Evolutionary conservation across 805 yeast species (phyloP), one percentile per base, ranked within the genome.

Genomic region (Saccharomycopsis sp.): DNA sequence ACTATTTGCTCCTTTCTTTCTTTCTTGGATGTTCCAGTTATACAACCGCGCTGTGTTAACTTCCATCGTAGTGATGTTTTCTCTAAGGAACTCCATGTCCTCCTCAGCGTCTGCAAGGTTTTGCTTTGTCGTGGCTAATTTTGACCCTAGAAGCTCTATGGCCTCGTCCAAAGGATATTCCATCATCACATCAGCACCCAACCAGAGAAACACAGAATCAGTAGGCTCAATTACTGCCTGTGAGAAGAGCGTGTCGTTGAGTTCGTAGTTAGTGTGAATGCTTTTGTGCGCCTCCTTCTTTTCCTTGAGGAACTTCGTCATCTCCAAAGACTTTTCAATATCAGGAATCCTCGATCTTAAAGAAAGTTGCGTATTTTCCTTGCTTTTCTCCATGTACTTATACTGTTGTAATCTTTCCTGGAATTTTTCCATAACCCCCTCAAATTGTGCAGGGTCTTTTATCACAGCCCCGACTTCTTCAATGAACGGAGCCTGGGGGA

Each of bases 111-210:
- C 75, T 23, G 73, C 69, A 64, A 83, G 78, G 63, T 81, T 86
- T 47, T 78, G 74, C 64, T 80, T 74, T 15, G 96, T 91, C 38
- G 81, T 80, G 14, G 70, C 70, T 61, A 92, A 78, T 69, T 93
- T 83, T 44, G 78, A 77, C 12, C 75, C 67, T 58, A 94, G 74
- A 64, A 94, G 76, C 41, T 77, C 85, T 53, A 84, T 79, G 1
- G 99, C 99, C 70, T 94, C 99, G 44, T 81, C 87, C 24, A 90
- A 75, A 14, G 97, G 92, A 68, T 93, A 94, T 69, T 94, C 98
- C 68, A 94, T 77, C 98, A 94, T 93, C 7, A 93, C 92, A 65
- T 91, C 96, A 0, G 99, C 99, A 9, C 99, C 99, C n/a, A 94
- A 78, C 99, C 99, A 94, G 53, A 94, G 76, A 63, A 84, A 84